Evolutionary conservation across 768 basidiomycete species (phyloP), one percentile per base, ranked within the genome.

Genomic region (Mrakia gelida): DNA sequence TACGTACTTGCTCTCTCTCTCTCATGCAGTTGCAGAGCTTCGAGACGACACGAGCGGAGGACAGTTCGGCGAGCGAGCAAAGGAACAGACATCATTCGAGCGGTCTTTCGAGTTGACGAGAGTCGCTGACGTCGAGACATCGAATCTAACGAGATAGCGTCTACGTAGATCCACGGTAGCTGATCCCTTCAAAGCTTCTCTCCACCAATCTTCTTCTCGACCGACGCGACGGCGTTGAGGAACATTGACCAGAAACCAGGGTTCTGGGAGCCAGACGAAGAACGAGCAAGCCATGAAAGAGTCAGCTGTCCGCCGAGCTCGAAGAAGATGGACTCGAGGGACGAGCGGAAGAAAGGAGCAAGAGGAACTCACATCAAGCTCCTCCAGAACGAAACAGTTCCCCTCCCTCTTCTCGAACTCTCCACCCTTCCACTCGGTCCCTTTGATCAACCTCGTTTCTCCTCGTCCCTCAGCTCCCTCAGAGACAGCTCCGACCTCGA

Each of bases 381-480:
- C 72, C 72, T 72, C 70, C 3, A 78, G 30, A 18, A 65, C 71
- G n/a, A 63, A 78, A 32, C 77, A 78, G 49, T 78, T 78, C 23
- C 71, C 71, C 11, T 52, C 71, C 70, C 56, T 67, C 52, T 76
- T 52, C 68, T 54, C 68, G 41, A 54, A 70, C 54, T 34, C 54
- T 4, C 21, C 41, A 15, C 43, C 52, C 72, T 34, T 43, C 77
- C 77, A 78, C 54, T 73, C 77, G 0, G 71, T 67, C 7, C 71
- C 71, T 28, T 65, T 52, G 63, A 78, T 71, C 26, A 67, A 52
- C 45, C 77, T 41, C 32, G 77, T 78, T 38, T 75, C 59, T 41
- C 74, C 72, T 23, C 67, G 52, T 21, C 61, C 67, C 38, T 65
- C 75, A 2, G 38, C 28, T 8, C 73, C 77, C 52, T 80, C 59